These are phyloP conservation scores for Torulaspora delbrueckii DNA, from an alignment of 805 yeast genomes.

Conservation along the genomic window DNA sequence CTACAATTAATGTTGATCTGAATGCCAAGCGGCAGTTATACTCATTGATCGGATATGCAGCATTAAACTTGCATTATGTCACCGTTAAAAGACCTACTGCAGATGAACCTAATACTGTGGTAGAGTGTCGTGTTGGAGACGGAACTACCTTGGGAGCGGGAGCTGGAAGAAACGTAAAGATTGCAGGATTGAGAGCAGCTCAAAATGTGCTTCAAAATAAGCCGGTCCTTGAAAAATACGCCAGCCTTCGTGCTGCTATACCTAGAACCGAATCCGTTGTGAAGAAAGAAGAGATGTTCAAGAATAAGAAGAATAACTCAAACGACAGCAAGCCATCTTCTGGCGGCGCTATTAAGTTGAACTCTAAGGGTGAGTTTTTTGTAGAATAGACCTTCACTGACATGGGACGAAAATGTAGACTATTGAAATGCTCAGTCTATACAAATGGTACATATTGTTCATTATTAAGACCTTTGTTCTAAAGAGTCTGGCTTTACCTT, in stretches of 20 bases:
- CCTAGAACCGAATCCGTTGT: conserved; percentile 40
- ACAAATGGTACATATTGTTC: neutral
- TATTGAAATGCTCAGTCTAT: neutral
- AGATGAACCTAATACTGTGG: conserved; percentile 44
- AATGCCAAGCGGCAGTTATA: conserved; percentile 78
- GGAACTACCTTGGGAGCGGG: conserved; percentile 68
- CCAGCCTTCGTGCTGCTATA: conserved; percentile 48
- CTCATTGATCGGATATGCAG: conserved; percentile 72
- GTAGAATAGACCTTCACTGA: neutral
- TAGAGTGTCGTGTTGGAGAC: conserved; percentile 60
- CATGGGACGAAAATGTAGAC: neutral
- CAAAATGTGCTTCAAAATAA: conserved; percentile 65
- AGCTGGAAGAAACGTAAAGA: conserved; percentile 59
- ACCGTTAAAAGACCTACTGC: conserved; percentile 38
- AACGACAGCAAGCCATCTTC: neutral
- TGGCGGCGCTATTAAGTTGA: conserved; percentile 1
- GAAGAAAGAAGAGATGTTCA: conserved; percentile 11
- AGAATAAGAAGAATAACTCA: conserved; percentile 7
- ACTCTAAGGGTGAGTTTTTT: conserved; percentile 12
- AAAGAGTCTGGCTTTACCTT: conserved; percentile 9
- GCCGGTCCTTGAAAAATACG: conserved; percentile 57
- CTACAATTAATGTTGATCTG: conserved; percentile 41
- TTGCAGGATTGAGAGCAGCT: conserved; percentile 84
- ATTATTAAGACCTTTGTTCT: neutral
- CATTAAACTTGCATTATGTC: conserved; percentile 55